Base-by-base conservation (phyloP, 2,329 filamentous ascomycete species). In the Calonectria crousiana region DNA sequence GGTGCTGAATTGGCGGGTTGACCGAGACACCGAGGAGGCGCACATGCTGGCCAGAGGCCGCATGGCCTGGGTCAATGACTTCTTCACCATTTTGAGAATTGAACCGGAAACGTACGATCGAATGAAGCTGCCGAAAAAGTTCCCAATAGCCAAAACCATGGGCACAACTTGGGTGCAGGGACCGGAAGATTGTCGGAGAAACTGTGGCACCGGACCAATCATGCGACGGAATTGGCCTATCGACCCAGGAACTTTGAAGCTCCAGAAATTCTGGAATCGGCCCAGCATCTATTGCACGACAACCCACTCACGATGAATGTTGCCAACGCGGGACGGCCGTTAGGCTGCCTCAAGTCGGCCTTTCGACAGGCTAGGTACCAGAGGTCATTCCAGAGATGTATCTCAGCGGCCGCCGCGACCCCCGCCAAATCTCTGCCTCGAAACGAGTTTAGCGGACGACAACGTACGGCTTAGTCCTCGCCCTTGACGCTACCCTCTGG, bases 321-420 rank as follows among this genome's bases (percentile, higher is more conserved):
- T 78, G 88, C 90, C 77, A 85, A 89, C 74, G 81, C 89, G 81
- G 86, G 90, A 85, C 92, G 93, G 90, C 93, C 94, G 75, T 85
- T 94, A 82, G 91, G 91, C 88, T 93, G 92, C 85, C 91, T 94
- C 83, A 94, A 94, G 85, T 87, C 90, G 36, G 86, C 91, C 47
- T 82, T 95, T 79, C 88, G 92, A 76, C 89, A 90, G 81, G 85
- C 89, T 60, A 87, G 91, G 75, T 89, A 89, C 75, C 89, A 90
- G 71, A 85, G 82, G 58, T 76, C 82, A 18, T 78, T 84, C 51
- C 79, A 82, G 71, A 84, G 92, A 78, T 87, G 88, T 74, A 85
- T 93, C 83, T 86, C 88, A 44, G 89, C 88, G 62, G 84, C 80
- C 38, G 71, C 80, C 47, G 72, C 78, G 67, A 71, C 77, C 66